Conservation (phyloP, 192 early-diverging fungal genomes). For the Umbelopsis isabellina region DNA sequence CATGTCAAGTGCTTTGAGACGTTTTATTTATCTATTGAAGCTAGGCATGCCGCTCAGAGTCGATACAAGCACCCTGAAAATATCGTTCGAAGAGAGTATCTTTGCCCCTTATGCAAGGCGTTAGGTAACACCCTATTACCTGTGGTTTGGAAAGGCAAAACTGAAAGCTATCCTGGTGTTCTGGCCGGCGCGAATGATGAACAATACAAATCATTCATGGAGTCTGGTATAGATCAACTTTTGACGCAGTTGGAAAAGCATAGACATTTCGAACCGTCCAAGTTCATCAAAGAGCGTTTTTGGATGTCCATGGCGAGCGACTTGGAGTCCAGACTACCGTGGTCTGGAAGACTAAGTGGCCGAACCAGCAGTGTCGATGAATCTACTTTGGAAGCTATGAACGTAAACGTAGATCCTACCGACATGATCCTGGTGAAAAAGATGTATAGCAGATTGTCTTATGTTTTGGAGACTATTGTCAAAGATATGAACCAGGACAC, state of each 20-base stretch:
- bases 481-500: slow-evolving; percentile 45
- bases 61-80: slow-evolving; percentile 86
- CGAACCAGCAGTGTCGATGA: not conserved
- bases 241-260: not conserved
- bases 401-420: not conserved
- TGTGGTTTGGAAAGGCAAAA: slow-evolving; percentile 66
- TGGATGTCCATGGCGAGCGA: slow-evolving; percentile 11
- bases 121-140: slow-evolving; percentile 91
- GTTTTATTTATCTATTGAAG: slow-evolving; percentile 76
- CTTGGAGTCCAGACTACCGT: not conserved
- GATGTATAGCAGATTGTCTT: slow-evolving; percentile 66
- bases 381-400: slow-evolving; percentile 11
- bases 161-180: slow-evolving; percentile 61
- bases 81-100: slow-evolving; percentile 74
- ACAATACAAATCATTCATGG: slow-evolving; percentile 37
- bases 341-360: slow-evolving; percentile 13
- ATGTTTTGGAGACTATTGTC: slow-evolving; percentile 65
- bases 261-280: slow-evolving; percentile 13
- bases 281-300: slow-evolving; percentile 17
- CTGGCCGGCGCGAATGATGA: slow-evolving; percentile 34
- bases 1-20: slow-evolving; percentile 89
- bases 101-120: slow-evolving; percentile 96
- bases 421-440: slow-evolving; percentile 35
- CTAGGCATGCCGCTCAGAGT: slow-evolving; percentile 66
- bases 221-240: slow-evolving; percentile 18